Evolutionary conservation across 495 filamentous ascomycete genomes (phyloP).

Genomic region (Trichoderma erinaceum): DNA sequence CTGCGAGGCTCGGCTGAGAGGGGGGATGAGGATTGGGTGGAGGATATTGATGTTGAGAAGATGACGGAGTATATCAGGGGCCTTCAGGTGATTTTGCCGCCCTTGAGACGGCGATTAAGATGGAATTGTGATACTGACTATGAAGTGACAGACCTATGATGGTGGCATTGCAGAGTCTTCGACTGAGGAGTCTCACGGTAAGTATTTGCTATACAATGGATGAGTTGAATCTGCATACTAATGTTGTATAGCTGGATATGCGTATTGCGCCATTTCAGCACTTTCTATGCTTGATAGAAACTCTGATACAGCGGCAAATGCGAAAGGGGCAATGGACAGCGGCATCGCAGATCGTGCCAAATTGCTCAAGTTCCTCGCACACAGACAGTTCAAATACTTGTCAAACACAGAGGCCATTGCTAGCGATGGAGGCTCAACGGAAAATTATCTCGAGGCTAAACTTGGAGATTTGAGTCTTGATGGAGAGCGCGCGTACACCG

Average conservation of each 20-base stretch:
- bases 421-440: conserved; percentile 34
- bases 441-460: conserved; percentile 28
- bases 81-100: conserved; percentile 50
- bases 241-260: conserved; percentile 62
- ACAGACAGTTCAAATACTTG: conserved; percentile 54
- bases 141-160: conserved; percentile 65
- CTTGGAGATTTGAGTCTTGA: conserved; percentile 25
- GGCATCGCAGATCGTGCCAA: conserved; percentile 32
- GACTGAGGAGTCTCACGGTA: conserved; percentile 84
- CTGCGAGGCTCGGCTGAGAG: conserved; percentile 53
- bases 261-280: conserved; percentile 75
- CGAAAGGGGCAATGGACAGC: conserved; percentile 26
- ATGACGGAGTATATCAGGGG: conserved; percentile 65
- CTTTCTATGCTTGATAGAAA: conserved; percentile 62
- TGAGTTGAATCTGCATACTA: not conserved
- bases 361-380: conserved; percentile 44
- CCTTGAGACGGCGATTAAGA: not conserved
- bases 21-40: conserved; percentile 47
- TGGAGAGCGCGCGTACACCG: conserved; percentile 39
- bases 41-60: conserved; percentile 68
- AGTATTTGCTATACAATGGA: conserved; percentile 19
- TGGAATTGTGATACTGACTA: not conserved
- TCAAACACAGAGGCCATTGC: conserved; percentile 43
- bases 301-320: conserved; percentile 25
- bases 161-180: conserved; percentile 79